Percentiles rank a stretch among this genome's conserved stretches.
Conservation (phyloP, 352 stramenopile genomes). For the Blastocystis hominis region DNA sequence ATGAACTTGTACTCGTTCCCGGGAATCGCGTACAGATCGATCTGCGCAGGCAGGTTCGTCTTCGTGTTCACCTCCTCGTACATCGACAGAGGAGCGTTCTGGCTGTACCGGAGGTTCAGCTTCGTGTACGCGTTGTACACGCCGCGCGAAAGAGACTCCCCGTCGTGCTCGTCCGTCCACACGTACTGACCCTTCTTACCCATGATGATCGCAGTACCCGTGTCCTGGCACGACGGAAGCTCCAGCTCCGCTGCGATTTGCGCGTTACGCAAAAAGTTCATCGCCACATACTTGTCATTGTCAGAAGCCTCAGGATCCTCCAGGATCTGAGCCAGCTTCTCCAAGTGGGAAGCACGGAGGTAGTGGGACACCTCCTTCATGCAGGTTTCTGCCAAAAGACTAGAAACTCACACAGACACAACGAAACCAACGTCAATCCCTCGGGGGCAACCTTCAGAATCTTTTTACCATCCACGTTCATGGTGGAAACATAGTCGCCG, state of each 20-base stretch:
- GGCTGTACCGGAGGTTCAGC: slow-evolving; percentile 73
- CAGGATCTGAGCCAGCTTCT: slow-evolving; percentile 73
- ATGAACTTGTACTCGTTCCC: slow-evolving; percentile 75
- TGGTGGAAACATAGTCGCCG: slow-evolving; percentile 63
- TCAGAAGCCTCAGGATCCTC: slow-evolving; percentile 75
- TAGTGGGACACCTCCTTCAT: slow-evolving; percentile 77
- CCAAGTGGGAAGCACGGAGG: slow-evolving; percentile 71
- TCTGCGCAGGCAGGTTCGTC: slow-evolving; percentile 76
- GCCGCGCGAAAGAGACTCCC: slow-evolving; percentile 69
- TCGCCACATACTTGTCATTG: slow-evolving; percentile 78
- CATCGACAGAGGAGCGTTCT: slow-evolving; percentile 76
- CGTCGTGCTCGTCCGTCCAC: slow-evolving; percentile 75
- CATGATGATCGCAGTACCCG: slow-evolving; percentile 76
- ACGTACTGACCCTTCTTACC: slow-evolving; percentile 73
- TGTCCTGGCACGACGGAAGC: slow-evolving; percentile 76
- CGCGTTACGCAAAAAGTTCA: slow-evolving; percentile 79
- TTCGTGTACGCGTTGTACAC: slow-evolving; percentile 77
- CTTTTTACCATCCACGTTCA: slow-evolving; percentile 63
- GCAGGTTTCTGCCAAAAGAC: slow-evolving; percentile 67
- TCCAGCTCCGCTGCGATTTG: slow-evolving; percentile 73
- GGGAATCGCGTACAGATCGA: slow-evolving; percentile 71
- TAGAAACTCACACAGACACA: slow-evolving; percentile 63
- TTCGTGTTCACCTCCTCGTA: slow-evolving; percentile 79
- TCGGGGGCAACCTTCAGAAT: slow-evolving; percentile 65
- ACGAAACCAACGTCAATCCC: slow-evolving; percentile 44